A percentile compares a stretch with the other conserved stretches of the same genome.
These are phyloP conservation scores for Globisporangium yorkense DNA, from an alignment of 352 stramenopile genomes.

Conservation along the genomic window DNA sequence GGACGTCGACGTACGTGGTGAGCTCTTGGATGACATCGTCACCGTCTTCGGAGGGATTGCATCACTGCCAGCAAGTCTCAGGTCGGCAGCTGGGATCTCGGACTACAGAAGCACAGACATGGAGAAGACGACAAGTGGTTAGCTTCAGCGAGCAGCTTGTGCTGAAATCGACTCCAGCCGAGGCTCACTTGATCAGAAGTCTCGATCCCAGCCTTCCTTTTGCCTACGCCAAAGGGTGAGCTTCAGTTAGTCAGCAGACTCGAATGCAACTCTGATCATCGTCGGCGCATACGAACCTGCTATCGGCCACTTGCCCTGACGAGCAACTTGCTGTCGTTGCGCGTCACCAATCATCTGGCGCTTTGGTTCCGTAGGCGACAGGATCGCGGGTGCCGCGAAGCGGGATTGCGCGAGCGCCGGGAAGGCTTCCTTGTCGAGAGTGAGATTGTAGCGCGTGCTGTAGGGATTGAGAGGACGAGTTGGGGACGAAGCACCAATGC, in stretches of 20 bases:
- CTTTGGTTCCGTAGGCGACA: conserved; percentile 12
- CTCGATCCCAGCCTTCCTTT: background rate
- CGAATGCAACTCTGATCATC: background rate
- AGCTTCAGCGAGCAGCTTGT: background rate
- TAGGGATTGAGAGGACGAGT: background rate
- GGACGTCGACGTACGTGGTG: background rate
- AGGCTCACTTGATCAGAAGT: background rate
- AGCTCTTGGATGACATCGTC: too few relatives aligned
- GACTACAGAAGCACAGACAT: background rate
- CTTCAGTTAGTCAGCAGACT: background rate
- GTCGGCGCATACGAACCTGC: background rate
- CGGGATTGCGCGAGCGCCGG: background rate
- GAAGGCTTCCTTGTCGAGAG: conserved; percentile 9
- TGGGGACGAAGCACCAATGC: background rate
- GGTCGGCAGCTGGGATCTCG: too few relatives aligned
- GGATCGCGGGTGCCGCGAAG: background rate
- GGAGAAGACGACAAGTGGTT: background rate
- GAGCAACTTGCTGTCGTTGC: conserved; percentile 10
- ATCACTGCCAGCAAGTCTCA: too few relatives aligned
- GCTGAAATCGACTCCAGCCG: background rate
- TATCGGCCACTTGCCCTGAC: background rate
- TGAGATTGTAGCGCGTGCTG: conserved; percentile 4
- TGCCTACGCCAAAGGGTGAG: background rate
- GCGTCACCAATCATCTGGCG: conserved; percentile 8
- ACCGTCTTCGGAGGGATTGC: too few relatives aligned